Base-by-base conservation (phyloP, 2,329 filamentous ascomycete species). In the Ceratocystiopsis brevicomis region DNA sequence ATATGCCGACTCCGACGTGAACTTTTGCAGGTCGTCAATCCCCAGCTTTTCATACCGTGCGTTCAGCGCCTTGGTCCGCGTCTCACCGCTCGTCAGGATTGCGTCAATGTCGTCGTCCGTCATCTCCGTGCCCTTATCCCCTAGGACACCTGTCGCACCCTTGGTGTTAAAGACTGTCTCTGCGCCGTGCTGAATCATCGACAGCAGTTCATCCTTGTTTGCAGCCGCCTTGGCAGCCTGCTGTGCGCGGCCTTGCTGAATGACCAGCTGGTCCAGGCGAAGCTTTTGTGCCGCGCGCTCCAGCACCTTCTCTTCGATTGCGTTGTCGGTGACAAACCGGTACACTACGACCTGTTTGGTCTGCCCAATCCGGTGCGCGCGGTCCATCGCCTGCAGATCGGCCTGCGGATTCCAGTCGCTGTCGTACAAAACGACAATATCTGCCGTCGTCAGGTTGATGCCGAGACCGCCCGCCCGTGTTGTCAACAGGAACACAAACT, bases 101-200 rank as follows among this genome's bases (percentile, higher is more conserved):
- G 71, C 71, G 48, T 98, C 90, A 45, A 98, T 92, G 51, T 95
- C 87, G 40, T 87, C 83, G 43, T 95, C 86, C 15, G 76, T 72
- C n/a, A 87, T 63, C 14, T 80, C 76, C 17, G 66, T 64, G 11
- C 66, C 72, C 44, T 75, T 72, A 14, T 71, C 70, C 6, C 68
- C 67, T 38, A 81, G 62, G 30, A 65, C 57, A 19, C 76, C 79
- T 13, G 72, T 71, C 3, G 72, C 67, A 19, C 77, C 78, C 56
- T 84, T 81, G 38, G 68, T 73, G 51, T 81, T 71, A 63, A 98
- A 96, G 0, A 98, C 81, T 51, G 83, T 85, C 57, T 92, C 85
- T n/a, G 92, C 90, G 48, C 90, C 90, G 55, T 98, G 90, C 59
- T 98, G 90, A 55, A 98, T 98, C 90, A 98, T 98, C 49, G 76